phyloP scores from a whole-genome alignment of 2,329 filamentous ascomycete genomes.

The Exophiala phaeomuriformis region DNA sequence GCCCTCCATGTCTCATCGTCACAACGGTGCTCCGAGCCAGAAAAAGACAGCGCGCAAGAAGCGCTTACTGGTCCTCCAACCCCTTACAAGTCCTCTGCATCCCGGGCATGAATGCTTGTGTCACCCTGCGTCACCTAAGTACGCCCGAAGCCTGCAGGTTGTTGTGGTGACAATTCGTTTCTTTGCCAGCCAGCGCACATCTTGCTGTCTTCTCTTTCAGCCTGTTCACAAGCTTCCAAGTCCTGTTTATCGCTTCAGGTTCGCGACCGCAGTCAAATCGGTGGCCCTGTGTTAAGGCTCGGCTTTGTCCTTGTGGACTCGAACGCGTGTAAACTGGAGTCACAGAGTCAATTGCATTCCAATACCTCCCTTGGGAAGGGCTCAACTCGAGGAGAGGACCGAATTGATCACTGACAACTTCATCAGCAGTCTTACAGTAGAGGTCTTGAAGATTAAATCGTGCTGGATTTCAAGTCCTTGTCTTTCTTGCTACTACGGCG shows the following conservation, averaged over 20 bases:
- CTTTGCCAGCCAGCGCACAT: slow-evolving; percentile 5
- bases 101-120: slow-evolving; percentile 12
- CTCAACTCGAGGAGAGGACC: not conserved
- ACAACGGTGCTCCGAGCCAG: slow-evolving; percentile 9
- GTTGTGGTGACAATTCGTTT: slow-evolving; percentile 18
- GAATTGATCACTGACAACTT: not conserved
- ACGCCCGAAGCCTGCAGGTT: slow-evolving; percentile 11
- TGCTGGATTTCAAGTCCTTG: too few species aligned
- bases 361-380: not conserved
- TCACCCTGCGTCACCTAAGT: slow-evolving; percentile 19
- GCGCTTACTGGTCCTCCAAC: slow-evolving; percentile 19
- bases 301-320: too few species aligned
- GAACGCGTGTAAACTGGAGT: too few species aligned
- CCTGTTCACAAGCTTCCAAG: slow-evolving; percentile 4
- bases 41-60: slow-evolving; percentile 22
- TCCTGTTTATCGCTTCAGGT: slow-evolving; percentile 2
- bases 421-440: not conserved
- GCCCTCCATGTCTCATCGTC: slow-evolving; percentile 22
- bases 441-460: too few species aligned
- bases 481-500: too few species aligned
- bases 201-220: slow-evolving; percentile 6
- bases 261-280: not conserved
- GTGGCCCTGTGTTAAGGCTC: too few species aligned
- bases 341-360: not conserved
- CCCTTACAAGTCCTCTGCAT: slow-evolving; percentile 18